Conservation (phyloP, 148 eudicot genomes). For the Talinum fruticosum region DNA sequence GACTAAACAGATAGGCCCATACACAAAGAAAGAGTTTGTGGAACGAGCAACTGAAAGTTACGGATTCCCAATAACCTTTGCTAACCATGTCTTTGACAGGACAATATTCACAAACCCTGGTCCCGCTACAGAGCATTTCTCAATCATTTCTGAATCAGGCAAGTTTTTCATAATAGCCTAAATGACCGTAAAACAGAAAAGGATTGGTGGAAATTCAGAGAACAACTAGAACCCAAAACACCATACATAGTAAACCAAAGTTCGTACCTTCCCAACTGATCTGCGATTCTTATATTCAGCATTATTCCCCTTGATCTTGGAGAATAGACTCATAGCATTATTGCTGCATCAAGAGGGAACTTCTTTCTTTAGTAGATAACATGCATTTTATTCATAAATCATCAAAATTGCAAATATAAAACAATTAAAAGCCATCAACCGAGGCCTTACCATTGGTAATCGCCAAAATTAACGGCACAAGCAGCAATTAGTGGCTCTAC, state of each 20-base stretch:
- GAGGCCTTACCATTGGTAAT: constrained; percentile 75
- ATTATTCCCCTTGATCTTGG: constrained; percentile 57
- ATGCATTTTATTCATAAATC: neutral
- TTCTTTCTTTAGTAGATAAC: constrained; percentile 5
- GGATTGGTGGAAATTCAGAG: too few relatives aligned
- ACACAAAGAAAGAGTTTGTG: neutral
- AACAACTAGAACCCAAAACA: neutral
- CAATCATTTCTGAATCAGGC: constrained; percentile 76
- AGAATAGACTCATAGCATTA: constrained; percentile 88
- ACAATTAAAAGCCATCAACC: neutral
- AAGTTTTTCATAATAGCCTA: constrained; percentile 78
- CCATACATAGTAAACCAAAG: neutral
- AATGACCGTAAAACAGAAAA: constrained; percentile 1
- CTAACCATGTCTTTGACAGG: constrained; percentile 71
- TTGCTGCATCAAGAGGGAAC: constrained; percentile 48
- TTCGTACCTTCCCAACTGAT: constrained; percentile 65
- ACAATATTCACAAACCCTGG: constrained; percentile 86
- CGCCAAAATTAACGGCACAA: constrained; percentile 65
- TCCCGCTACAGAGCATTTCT: constrained; percentile 74
- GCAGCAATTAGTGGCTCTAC: constrained; percentile 62
- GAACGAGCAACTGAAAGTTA: neutral
- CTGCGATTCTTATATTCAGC: constrained; percentile 65
- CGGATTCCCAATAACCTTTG: constrained; percentile 50
- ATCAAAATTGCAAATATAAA: neutral
- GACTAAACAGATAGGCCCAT: constrained; percentile 8